Evolutionary conservation across 2,329 filamentous ascomycete genomes (phyloP).

Genomic region (Xylaria sp.): DNA sequence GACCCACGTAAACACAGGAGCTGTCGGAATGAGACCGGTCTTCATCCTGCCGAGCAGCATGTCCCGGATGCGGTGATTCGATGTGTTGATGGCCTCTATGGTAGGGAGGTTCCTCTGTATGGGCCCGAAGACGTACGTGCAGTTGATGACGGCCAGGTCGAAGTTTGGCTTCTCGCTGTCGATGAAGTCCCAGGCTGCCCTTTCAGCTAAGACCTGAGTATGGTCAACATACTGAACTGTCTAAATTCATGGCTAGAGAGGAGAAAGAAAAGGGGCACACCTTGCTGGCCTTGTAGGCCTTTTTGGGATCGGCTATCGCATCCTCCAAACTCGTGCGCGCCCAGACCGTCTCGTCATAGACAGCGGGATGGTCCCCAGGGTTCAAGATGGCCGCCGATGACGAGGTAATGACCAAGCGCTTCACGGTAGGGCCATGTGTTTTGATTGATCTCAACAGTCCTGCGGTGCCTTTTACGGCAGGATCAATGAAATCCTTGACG

Average conservation of each 20-base stretch:
- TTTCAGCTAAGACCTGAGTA: slow-evolving; percentile 57
- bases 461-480: slow-evolving; percentile 49
- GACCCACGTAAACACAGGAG: slow-evolving; percentile 53
- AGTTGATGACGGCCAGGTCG: slow-evolving; percentile 55
- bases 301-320: slow-evolving; percentile 25
- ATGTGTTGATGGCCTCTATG: slow-evolving; percentile 64
- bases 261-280: slow-evolving; percentile 36
- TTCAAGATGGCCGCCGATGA: slow-evolving; percentile 43
- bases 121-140: slow-evolving; percentile 59
- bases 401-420: slow-evolving; percentile 54
- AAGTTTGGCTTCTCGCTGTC: slow-evolving; percentile 52
- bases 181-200: slow-evolving; percentile 61
- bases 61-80: slow-evolving; percentile 61
- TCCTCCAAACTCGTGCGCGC: slow-evolving; percentile 35
- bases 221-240: slow-evolving; percentile 8
- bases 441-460: slow-evolving; percentile 46
- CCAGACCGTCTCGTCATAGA: slow-evolving; percentile 40
- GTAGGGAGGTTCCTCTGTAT: slow-evolving; percentile 58
- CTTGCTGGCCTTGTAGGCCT: slow-evolving; percentile 40
- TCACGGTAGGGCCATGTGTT: slow-evolving; percentile 46
- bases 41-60: slow-evolving; percentile 59
- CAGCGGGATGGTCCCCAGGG: slow-evolving; percentile 32
- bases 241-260: not conserved
- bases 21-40: slow-evolving; percentile 51
- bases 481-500: slow-evolving; percentile 46